Base-by-base conservation (phyloP, 176 grass and related monocot species). In the Carex kokanica region DNA sequence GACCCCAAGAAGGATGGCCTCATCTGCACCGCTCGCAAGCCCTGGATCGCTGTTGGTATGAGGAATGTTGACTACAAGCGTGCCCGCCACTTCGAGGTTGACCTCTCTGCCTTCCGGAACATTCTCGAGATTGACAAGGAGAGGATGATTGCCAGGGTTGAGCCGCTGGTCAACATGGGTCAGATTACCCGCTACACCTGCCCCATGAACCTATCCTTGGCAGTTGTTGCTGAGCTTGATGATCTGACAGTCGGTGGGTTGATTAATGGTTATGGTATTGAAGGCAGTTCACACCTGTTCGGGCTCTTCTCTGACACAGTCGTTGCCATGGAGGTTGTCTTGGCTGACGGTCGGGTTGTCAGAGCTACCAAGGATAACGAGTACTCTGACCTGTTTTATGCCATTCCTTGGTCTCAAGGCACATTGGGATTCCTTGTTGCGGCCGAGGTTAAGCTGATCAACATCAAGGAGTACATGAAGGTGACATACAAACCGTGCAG, bases 131-230 rank as follows among this genome's bases (percentile, higher is more conserved):
- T 98, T 60, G 92, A 98, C 84, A 85, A 56, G 63, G 90, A 98
- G 81, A 91, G 92, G 54, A 94, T 98, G 90, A 36, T 94, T 41
- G 92, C 90, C 69, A 92, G 83, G 70, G 88, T 92, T 8, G 95
- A 98, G 86, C 95, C 95, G 2, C 92, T 94, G 29, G 95, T 98
- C 5, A 98, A 91, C 85, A 98, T 98, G 95, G 95, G 95, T 31
- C 95, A 98, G 87, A 92, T 98, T 21, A 84, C 81, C 45, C 82
- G 92, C 73, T 84, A 84, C 68, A 98, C 95, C 14, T 93, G 90
- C 56, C 95, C 90, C 1, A 92, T 98, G 92, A 94, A 93, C 69
- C 92, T 98, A 23, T 74, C 89, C 47, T 89, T 93, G 29, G 88
- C 95, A 1, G 95, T 98, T 5, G 86, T 94, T 23, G 87, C 95